phyloP scores from a whole-genome alignment of 306 rosid species.

The Castanea mollissima region DNA sequence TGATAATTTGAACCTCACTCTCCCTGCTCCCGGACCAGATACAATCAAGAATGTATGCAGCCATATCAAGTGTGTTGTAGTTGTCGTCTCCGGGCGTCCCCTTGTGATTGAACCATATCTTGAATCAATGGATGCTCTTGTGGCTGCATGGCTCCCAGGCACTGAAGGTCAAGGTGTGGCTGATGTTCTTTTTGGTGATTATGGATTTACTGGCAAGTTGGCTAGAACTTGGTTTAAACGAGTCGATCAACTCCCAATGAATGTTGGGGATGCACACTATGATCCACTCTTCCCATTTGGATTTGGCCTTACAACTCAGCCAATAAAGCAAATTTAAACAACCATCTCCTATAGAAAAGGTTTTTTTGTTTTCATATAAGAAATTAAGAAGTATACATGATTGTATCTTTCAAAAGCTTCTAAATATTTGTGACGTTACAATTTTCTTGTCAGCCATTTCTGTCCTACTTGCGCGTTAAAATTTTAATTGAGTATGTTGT shows the following conservation, averaged over 20 bases:
- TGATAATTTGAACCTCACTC: constrained; percentile 4
- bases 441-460: no score
- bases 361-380: neutral
- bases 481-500: no score
- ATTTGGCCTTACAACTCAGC: neutral
- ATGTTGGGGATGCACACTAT: constrained; percentile 1
- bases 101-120: neutral
- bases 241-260: constrained; percentile 9
- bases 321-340: neutral
- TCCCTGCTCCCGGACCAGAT: neutral
- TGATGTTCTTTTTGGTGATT: constrained; percentile 1
- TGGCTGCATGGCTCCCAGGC: constrained; percentile 10
- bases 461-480: no score
- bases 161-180: constrained; percentile 4
- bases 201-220: constrained; percentile 1
- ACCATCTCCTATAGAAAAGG: neutral
- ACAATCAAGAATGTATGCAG: neutral
- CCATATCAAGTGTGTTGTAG: neutral
- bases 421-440: neutral
- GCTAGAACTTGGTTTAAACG: constrained; percentile 6
- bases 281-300: constrained; percentile 6
- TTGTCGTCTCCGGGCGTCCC: neutral
- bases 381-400: neutral
- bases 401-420: neutral
- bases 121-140: constrained; percentile 4